Evolutionary conservation across 108 stramenopile species (phyloP).

Genomic region (Skeletonema marinoi): DNA sequence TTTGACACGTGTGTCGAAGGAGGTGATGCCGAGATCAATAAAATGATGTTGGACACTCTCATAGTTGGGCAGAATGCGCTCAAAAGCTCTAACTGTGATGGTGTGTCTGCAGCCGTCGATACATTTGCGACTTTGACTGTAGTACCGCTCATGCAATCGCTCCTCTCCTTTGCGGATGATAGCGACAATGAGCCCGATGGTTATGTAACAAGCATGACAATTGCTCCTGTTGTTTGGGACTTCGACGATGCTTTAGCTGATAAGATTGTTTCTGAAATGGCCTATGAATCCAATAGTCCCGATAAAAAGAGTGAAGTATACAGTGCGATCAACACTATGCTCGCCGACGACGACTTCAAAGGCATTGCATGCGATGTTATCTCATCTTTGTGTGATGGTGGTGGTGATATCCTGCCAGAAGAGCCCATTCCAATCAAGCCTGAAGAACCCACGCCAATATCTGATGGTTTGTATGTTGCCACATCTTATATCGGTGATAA

Average conservation of each 20-base stretch:
- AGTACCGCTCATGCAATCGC: conserved; percentile 65
- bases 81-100: conserved; percentile 42
- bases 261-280: conserved; percentile 29
- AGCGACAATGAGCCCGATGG: conserved; percentile 32
- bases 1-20: conserved; percentile 63
- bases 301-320: conserved; percentile 12
- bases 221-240: conserved; percentile 25
- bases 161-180: conserved; percentile 45
- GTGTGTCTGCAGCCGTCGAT: conserved; percentile 25
- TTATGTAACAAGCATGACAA: conserved; percentile 33
- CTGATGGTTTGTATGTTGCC: conserved; percentile 71
- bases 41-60: conserved; percentile 53
- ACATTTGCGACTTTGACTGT: conserved; percentile 38
- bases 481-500: conserved; percentile 76
- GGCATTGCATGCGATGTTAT: conserved; percentile 33
- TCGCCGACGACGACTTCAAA: conserved; percentile 10
- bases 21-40: conserved; percentile 49
- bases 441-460: conserved; percentile 46
- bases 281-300: background rate
- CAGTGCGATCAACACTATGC: conserved; percentile 13
- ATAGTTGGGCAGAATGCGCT: conserved; percentile 49
- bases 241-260: conserved; percentile 12
- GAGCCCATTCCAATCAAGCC: conserved; percentile 49
- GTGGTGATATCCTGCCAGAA: conserved; percentile 5
- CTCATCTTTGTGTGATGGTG: conserved; percentile 2